Evolutionary conservation across 345 rosid genomes (phyloP).

Genomic region (Bruguiera parviflora): DNA sequence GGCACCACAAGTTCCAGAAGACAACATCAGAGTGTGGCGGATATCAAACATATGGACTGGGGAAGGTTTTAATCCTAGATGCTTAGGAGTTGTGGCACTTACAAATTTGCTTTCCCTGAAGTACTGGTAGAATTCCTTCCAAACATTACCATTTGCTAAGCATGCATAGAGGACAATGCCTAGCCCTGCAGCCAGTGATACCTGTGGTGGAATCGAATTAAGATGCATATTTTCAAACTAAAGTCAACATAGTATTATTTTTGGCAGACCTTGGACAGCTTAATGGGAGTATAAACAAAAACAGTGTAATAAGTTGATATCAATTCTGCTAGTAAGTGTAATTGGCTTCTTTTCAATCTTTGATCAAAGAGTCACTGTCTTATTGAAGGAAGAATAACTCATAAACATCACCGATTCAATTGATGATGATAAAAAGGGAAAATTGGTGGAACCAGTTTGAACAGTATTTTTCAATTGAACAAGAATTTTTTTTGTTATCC

Average conservation of each 20-base stretch:
- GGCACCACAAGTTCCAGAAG: neutral
- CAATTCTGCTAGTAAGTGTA: neutral
- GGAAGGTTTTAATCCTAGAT: neutral
- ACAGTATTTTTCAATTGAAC: no score
- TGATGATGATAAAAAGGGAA: no score
- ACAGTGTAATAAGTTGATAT: neutral
- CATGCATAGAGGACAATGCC: constrained; percentile 54
- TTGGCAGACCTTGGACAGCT: neutral
- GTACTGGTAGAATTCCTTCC: constrained; percentile 76
- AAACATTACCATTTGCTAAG: constrained; percentile 45
- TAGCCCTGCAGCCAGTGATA: constrained; percentile 57
- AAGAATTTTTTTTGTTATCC: neutral
- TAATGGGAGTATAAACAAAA: neutral
- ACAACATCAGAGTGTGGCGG: neutral
- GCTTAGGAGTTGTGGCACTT: constrained; percentile 19
- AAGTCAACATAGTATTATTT: neutral
- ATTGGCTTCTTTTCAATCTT: neutral
- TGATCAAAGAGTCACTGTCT: no score
- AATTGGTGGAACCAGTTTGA: no score
- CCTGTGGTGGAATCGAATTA: constrained; percentile 43
- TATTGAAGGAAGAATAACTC: neutral
- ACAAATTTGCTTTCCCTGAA: constrained; percentile 81
- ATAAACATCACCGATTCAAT: neutral
- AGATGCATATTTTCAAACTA: constrained; percentile 3
- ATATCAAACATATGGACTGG: no score